These are phyloP conservation scores for Pyricularia sp. DNA, from an alignment of 2,329 filamentous ascomycete genomes.

Conservation along the genomic window DNA sequence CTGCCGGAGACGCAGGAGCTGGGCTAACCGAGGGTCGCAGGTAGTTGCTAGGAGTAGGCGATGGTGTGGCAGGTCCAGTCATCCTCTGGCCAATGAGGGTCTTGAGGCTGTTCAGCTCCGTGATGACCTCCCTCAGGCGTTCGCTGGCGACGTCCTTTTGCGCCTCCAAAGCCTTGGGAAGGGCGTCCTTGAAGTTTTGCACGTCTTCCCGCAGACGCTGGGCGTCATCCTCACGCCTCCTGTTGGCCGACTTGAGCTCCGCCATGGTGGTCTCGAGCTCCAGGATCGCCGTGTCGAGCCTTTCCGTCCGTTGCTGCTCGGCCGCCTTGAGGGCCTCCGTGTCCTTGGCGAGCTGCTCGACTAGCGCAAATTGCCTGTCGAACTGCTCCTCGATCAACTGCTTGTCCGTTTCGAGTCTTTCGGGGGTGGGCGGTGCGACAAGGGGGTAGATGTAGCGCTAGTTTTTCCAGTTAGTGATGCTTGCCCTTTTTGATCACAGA, in stretches of 20 bases:
- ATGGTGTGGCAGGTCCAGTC: slow-evolving; percentile 29
- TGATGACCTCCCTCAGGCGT: slow-evolving; percentile 74
- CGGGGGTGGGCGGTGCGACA: slow-evolving; percentile 86
- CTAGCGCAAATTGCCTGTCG: slow-evolving; percentile 78
- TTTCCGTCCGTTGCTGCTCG: slow-evolving; percentile 75
- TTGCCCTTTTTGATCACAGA: neutral
- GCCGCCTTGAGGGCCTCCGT: slow-evolving; percentile 80
- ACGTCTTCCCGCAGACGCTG: slow-evolving; percentile 82
- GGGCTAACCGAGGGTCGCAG: slow-evolving; percentile 15
- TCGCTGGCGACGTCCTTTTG: slow-evolving; percentile 79
- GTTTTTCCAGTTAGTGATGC: neutral
- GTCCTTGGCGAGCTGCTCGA: slow-evolving; percentile 87
- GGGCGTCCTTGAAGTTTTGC: slow-evolving; percentile 67
- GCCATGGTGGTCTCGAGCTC: slow-evolving; percentile 78
- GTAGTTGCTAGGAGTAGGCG: slow-evolving; percentile 18
- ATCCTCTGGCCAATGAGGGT: slow-evolving; percentile 64
- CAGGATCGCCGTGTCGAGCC: slow-evolving; percentile 68
- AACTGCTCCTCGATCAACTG: slow-evolving; percentile 87
- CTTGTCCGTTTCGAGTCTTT: slow-evolving; percentile 91
- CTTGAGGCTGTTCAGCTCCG: slow-evolving; percentile 87
- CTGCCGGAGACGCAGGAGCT: slow-evolving; percentile 11
- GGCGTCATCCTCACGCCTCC: slow-evolving; percentile 78
- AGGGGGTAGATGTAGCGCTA: slow-evolving; percentile 86
- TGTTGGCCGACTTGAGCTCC: slow-evolving; percentile 73
- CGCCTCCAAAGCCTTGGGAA: slow-evolving; percentile 80